A percentile compares a stretch with the other conserved stretches of the same genome.
phyloP scores from a whole-genome alignment of 148 eudicot species.

The Pouteria glomerata region DNA sequence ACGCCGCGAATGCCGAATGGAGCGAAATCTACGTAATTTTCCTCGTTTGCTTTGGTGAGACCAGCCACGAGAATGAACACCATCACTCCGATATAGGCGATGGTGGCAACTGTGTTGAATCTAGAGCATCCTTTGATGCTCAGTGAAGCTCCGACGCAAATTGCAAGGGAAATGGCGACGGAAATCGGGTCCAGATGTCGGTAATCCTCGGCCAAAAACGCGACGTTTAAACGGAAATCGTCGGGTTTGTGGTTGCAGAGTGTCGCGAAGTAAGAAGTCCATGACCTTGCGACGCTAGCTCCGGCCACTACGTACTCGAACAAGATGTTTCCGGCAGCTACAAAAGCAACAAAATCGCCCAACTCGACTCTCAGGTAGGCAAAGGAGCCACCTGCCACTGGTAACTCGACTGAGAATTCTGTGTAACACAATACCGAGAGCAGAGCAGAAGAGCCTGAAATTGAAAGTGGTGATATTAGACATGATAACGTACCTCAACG shows the following conservation, averaged over 20 bases:
- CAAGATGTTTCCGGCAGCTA: slow-evolving; percentile 80
- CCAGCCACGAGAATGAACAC: slow-evolving; percentile 56
- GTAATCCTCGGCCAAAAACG: slow-evolving; percentile 24
- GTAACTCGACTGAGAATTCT: slow-evolving; percentile 70
- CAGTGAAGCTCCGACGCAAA: slow-evolving; percentile 35
- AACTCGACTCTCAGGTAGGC: slow-evolving; percentile 64
- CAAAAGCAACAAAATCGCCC: slow-evolving; percentile 68
- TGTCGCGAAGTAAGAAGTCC: slow-evolving; percentile 70
- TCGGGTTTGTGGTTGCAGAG: slow-evolving; percentile 38
- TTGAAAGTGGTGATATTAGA: no score
- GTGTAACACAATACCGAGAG: slow-evolving; percentile 73
- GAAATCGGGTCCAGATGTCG: slow-evolving; percentile 59
- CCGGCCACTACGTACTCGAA: slow-evolving; percentile 45
- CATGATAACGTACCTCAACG: no score
- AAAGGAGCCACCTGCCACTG: slow-evolving; percentile 46
- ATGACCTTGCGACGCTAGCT: slow-evolving; percentile 57
- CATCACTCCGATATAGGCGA: slow-evolving; percentile 43
- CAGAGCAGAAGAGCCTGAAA: slow-evolving; percentile 58
- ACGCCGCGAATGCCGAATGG: slow-evolving; percentile 36
- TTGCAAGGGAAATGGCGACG: slow-evolving; percentile 25
- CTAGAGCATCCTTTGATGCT: slow-evolving; percentile 57
- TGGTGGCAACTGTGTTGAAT: slow-evolving; percentile 45
- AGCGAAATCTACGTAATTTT: slow-evolving; percentile 25
- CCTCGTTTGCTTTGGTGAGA: slow-evolving; percentile 37
- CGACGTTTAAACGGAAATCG: slow-evolving; percentile 37